Base-by-base conservation (phyloP, 352 stramenopile species). In the Phytophthora citrophthora region DNA sequence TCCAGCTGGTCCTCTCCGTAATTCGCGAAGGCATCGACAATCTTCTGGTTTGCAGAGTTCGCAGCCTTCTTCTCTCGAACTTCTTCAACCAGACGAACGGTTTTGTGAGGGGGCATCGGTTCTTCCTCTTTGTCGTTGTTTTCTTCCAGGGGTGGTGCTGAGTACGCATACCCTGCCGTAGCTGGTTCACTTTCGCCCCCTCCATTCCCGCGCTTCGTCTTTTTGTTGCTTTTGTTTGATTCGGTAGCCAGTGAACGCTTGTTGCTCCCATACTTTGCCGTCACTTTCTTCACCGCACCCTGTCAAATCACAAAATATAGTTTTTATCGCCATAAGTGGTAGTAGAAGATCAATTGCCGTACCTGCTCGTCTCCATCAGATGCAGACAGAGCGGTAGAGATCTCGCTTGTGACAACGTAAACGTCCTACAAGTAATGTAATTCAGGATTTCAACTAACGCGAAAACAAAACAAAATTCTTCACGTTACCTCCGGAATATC, bases 1-100 rank as follows among this genome's bases (percentile, higher is more conserved):
- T 84, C 63, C 0, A 91, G 61, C 43, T 94, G 83, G 2, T 75
- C 44, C 52, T 83, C 76, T 12, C 80, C 85, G 34, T 92, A 94
- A 15, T 78, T 72, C 1, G 77, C 60, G 50, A 94, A 92, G 6
- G 78, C 85, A 54, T 94, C 77, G 27, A 92, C 83, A 15, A 94
- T 79, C 62, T 89, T 88, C 39, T 94, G 85, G 64, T 94, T 94
- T 1, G 72, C 76, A 2, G 65, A 12, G 13, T 81, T 78, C 4
- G 32, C 47, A 1, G 80, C 83, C 13, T 80, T 83, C 32, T 70
- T 45, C 18, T 79, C 68, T 11, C 76, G 76, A 31, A 72, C 66
- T 68, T 91, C 79, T 57, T 90, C 72, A 0, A 82, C 67, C n/a
- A 94, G 27, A 13, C 70, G 68, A 6, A 81, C 63, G 1, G 80